A percentile compares a stretch with the other conserved stretches of the same genome.
Conservation (phyloP, 2,329 filamentous ascomycete species). For the Diaporthe batatas region DNA sequence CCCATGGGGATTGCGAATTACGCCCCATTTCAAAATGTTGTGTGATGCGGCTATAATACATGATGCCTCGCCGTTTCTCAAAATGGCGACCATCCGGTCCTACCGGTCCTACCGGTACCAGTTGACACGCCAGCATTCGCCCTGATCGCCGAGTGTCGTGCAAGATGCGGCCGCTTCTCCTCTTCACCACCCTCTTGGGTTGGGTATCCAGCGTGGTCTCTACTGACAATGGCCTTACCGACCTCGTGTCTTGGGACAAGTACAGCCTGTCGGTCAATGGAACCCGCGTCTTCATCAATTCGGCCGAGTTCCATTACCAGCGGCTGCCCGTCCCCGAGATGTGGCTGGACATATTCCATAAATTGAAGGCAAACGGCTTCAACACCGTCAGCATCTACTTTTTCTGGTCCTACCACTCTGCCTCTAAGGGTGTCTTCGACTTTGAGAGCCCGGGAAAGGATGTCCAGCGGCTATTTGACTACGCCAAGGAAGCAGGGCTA, state of each 20-base stretch:
- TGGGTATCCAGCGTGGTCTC: slow-evolving; percentile 46
- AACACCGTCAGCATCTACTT: slow-evolving; percentile 65
- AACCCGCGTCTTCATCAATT: slow-evolving; percentile 46
- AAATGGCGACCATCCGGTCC: not conserved
- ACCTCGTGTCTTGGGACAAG: slow-evolving; percentile 64
- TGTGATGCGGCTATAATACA: slow-evolving; percentile 26
- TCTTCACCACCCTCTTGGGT: slow-evolving; percentile 34
- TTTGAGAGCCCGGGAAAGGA: slow-evolving; percentile 65
- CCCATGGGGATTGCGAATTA: not conserved
- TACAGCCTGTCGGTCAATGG: slow-evolving; percentile 65
- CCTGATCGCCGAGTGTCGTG: not conserved
- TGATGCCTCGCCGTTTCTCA: not conserved
- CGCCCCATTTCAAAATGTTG: not conserved
- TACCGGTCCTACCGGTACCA: no score
- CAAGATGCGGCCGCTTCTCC: slow-evolving; percentile 38
- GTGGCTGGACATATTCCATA: slow-evolving; percentile 68
- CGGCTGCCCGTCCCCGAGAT: slow-evolving; percentile 66
- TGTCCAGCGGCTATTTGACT: slow-evolving; percentile 63
- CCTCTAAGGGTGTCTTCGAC: slow-evolving; percentile 59
- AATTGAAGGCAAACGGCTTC: slow-evolving; percentile 65
- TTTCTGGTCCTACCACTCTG: slow-evolving; percentile 64
- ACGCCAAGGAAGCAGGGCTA: slow-evolving; percentile 64
- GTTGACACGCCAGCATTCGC: slow-evolving; percentile 2
- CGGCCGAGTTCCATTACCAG: slow-evolving; percentile 67
- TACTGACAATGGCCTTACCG: slow-evolving; percentile 57